Evolutionary conservation across 2,329 filamentous ascomycete species (phyloP), one percentile per base, ranked within the genome.

Genomic region (Xylariaceae sp.): DNA sequence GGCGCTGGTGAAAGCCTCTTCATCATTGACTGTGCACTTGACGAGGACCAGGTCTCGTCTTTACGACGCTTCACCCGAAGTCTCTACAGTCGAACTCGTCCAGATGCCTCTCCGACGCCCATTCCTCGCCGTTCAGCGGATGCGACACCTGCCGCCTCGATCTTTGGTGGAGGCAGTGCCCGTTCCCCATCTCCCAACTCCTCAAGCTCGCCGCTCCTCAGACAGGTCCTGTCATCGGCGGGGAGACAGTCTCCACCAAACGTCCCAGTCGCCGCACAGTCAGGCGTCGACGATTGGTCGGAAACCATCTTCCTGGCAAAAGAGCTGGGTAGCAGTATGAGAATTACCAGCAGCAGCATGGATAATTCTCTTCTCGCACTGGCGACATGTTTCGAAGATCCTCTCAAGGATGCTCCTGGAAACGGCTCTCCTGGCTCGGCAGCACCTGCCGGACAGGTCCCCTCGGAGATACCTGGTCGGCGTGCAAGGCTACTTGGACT

Each of bases 401-500:
- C 85, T 12, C 64, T 88, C 4, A 67, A 80, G 21, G 68, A 80
- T 70, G 5, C 76, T 68, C 15, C 68, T 19, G 26, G 24, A 25
- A 37, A 41, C 30, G 30, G 61, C 19, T 66, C 63, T 28, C 69
- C 67, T 12, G 72, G 70, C 4, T 72, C 73, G 59, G 26, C 61
- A 59, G 51, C 67, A 55, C 52, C 67, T 50, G 48, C 63, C 56
- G 43, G 60, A 51, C 35, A 65, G 49, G 36, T 52, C 14, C 44
- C 52, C 5, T 53, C 54, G 9, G 83, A 93, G 42, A 76, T 95
- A 19, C 90, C 90, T 3, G 92, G 92, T 5, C 83, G 88, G 38
- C 76, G 89, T 41, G 83, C 83, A 38, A 81, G 90, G 10, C 75
- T 94, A 27, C 55, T 96, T 23, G 86, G 84, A 13, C 63, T 88